Percentiles rank a stretch among this genome's conserved stretches.
Evolutionary conservation across 2,329 filamentous ascomycete genomes (phyloP).

Genomic region (Monilinia fructigena): DNA sequence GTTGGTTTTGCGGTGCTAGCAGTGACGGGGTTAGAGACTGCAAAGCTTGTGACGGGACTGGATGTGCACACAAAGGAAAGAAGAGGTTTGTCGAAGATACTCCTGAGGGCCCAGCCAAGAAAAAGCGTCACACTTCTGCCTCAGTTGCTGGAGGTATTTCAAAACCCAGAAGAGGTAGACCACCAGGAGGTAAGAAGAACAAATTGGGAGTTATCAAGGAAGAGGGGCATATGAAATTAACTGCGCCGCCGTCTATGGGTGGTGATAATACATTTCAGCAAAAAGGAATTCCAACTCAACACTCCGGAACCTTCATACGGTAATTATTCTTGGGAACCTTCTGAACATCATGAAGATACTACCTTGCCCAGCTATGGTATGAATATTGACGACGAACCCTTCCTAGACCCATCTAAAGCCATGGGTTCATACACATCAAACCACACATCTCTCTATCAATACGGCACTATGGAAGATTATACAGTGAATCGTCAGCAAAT

Average conservation of each 20-base stretch:
- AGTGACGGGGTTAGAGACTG: slow-evolving; percentile 17
- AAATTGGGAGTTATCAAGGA: slow-evolving; percentile 4
- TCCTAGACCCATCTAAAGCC: not conserved
- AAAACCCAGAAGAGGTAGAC: slow-evolving; percentile 19
- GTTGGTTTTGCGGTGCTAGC: slow-evolving; percentile 26
- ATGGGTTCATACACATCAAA: not conserved
- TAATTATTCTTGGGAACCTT: not conserved
- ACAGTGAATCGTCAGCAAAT: not conserved
- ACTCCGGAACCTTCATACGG: not conserved
- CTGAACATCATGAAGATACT: not conserved
- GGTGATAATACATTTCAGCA: not conserved
- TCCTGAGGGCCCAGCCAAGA: not conserved
- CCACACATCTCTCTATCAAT: not conserved
- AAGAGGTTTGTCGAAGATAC: not conserved
- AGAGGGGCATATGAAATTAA: not conserved
- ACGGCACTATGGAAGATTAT: not conserved
- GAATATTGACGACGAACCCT: not conserved
- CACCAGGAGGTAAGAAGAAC: slow-evolving; percentile 9
- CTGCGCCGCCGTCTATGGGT: not conserved
- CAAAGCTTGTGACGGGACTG: not conserved
- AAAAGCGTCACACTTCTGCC: slow-evolving; percentile 1
- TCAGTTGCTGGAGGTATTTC: not conserved
- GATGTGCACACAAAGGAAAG: slow-evolving; percentile 4
- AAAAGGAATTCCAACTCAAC: not conserved
- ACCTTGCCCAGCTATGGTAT: not conserved